Base-by-base conservation (phyloP, 805 yeast genomes). In the Kodamaea lidongshanica region DNA sequence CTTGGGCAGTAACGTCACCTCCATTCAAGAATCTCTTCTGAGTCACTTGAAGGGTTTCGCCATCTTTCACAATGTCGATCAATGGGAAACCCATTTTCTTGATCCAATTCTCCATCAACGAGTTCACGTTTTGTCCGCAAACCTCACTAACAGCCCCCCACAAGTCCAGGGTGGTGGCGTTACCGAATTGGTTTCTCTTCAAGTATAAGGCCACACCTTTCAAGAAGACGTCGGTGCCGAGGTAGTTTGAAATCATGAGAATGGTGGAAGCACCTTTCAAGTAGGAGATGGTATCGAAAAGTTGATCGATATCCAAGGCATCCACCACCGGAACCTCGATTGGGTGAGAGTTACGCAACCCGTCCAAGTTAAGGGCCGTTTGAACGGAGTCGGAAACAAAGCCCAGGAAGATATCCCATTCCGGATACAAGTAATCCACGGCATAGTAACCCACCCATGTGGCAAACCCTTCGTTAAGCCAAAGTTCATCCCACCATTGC, bases 401-500 rank as follows among this genome's bases (percentile, higher is more conserved):
- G 6, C 59, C 65, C 15, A 69, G 70, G 59, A 81, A 80, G 12
- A 79, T 78, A 45, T 81, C 77, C 94, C 94, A 84, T 38, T 79
- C 84, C 8, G 94, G 94, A 53, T 72, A 75, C 44, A 82, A 67
- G 40, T 69, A 55, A 48, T 80, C 78, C 31, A 79, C 79, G 11
- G 87, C 78, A 32, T 69, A 59, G 68, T 72, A 79, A 3, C 86
- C 83, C 50, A 80, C 81, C 78, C 84, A 84, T 16, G 95, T 84
- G 11, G 94, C 95, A 58, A 84, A 84, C 9, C 94, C 92, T 58
- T 84, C 94, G 50, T 84, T 84, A 38, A 84, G 71, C 94, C 94
- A 84, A 42, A 84, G 66, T 46, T 82, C 92, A 45, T 84, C 85
- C 95, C 95, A 84, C 92, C 94, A 85, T 46, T 80, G 77, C 94